phyloP scores from a whole-genome alignment of 192 early-diverging fungal genomes.

The Coemansia biformis region DNA sequence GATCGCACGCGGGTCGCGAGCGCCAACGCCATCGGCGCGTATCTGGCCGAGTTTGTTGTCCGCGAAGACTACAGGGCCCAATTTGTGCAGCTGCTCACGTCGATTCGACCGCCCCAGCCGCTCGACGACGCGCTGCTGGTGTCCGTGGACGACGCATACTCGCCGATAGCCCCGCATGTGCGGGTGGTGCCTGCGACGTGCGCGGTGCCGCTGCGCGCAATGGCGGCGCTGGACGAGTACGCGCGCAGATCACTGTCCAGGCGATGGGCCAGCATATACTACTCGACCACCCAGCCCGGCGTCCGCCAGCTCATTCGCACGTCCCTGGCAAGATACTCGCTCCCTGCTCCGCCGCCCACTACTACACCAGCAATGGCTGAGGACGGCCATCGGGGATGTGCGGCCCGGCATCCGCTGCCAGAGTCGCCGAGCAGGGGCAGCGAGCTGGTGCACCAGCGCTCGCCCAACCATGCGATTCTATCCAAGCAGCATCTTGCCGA shows the following conservation, averaged over 20 bases:
- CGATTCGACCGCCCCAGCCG: conserved; percentile 1
- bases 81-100: conserved; percentile 7
- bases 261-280: conserved; percentile 37
- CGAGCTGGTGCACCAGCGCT: conserved; percentile 23
- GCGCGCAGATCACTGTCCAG: conserved; percentile 17
- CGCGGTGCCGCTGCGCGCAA: conserved; percentile 14
- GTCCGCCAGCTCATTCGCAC: conserved; percentile 16
- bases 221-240: conserved; percentile 25
- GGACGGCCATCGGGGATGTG: no score
- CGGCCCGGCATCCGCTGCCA: not conserved
- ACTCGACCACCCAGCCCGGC: conserved; percentile 1
- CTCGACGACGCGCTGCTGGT: conserved; percentile 22
- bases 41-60: conserved; percentile 37
- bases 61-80: conserved; percentile 6
- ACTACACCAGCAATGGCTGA: not conserved
- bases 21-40: conserved; percentile 25
- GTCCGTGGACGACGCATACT: conserved; percentile 15
- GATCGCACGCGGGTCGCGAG: conserved; percentile 14
- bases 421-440: not conserved
- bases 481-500: conserved; percentile 39
- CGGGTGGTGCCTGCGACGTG: conserved; percentile 11
- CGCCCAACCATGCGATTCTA: conserved; percentile 32
- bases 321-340: conserved; percentile 6
- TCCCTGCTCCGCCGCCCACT: conserved; percentile 1
- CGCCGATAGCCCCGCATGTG: conserved; percentile 18